A percentile compares a stretch with the other conserved stretches of the same genome.
Evolutionary conservation across 2,329 filamentous ascomycete genomes (phyloP).

Genomic region (Nemania serpens): DNA sequence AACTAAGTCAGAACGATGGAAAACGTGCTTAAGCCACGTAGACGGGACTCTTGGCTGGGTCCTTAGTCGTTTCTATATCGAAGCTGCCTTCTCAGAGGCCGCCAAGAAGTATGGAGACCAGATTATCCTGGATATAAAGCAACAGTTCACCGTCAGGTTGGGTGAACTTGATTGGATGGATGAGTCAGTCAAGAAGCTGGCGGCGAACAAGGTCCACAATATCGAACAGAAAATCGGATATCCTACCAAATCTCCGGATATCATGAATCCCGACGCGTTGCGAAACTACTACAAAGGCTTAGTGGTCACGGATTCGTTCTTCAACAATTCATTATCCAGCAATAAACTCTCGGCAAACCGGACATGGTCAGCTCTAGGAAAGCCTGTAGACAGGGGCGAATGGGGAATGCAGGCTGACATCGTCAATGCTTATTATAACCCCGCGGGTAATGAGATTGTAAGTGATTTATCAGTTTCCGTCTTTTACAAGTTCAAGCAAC

Average conservation of each 20-base stretch:
- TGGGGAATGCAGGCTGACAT: conserved; percentile 66
- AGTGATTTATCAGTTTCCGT: neutral
- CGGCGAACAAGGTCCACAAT: conserved; percentile 65
- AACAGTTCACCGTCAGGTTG: conserved; percentile 60
- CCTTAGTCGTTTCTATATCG: conserved; percentile 71
- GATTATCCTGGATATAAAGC: conserved; percentile 73
- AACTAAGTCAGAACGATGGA: conserved; percentile 67
- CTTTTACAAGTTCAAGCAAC: neutral
- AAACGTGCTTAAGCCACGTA: conserved; percentile 63
- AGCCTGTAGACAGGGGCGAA: conserved; percentile 61
- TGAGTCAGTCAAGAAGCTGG: conserved; percentile 62
- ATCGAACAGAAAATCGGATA: conserved; percentile 70
- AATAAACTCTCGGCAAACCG: conserved; percentile 48
- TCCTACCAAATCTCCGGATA: conserved; percentile 63
- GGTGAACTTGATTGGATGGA: conserved; percentile 59
- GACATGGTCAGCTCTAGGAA: conserved; percentile 61
- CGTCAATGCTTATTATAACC: conserved; percentile 66
- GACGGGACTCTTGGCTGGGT: conserved; percentile 68
- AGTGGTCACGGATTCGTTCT: conserved; percentile 57
- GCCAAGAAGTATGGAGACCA: conserved; percentile 70
- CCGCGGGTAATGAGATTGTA: conserved; percentile 64
- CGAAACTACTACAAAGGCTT: conserved; percentile 58
- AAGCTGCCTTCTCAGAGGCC: conserved; percentile 68
- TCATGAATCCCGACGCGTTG: conserved; percentile 59
- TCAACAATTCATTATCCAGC: conserved; percentile 59